A percentile compares a stretch with the other conserved stretches of the same genome.
These are phyloP conservation scores for Zizania latifolia DNA, from an alignment of 176 grass and related monocot species.

Conservation along the genomic window DNA sequence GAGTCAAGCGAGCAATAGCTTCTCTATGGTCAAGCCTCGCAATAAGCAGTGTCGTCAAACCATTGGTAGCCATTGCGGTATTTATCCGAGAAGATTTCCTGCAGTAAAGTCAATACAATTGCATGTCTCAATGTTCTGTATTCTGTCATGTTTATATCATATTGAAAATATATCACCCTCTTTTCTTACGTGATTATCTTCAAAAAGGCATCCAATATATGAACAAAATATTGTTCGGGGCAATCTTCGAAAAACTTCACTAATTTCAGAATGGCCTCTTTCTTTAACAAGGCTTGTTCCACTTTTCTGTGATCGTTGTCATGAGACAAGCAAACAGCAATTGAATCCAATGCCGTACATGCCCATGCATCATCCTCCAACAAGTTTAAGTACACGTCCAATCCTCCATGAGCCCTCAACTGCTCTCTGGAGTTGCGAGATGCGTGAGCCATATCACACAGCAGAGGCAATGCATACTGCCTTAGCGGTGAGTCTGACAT, in stretches of 20 bases:
- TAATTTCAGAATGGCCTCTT: slow-evolving; percentile 78
- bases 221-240: slow-evolving; percentile 88
- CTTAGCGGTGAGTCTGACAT: slow-evolving; percentile 91
- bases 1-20: slow-evolving; percentile 90
- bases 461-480: slow-evolving; percentile 82
- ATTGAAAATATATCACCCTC: slow-evolving; percentile 8
- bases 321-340: slow-evolving; percentile 91
- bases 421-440: slow-evolving; percentile 96
- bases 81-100: slow-evolving; percentile 97
- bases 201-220: slow-evolving; percentile 92
- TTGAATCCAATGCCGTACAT: slow-evolving; percentile 76
- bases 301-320: slow-evolving; percentile 92
- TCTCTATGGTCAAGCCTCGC: slow-evolving; percentile 88
- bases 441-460: slow-evolving; percentile 99
- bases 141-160: not conserved
- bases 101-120: slow-evolving; percentile 26
- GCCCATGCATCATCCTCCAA: slow-evolving; percentile 93
- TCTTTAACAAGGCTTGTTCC: slow-evolving; percentile 86
- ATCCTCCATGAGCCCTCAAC: slow-evolving; percentile 85
- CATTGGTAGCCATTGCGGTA: slow-evolving; percentile 89
- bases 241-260: slow-evolving; percentile 93
- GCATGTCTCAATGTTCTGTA: slow-evolving; percentile 13
- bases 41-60: slow-evolving; percentile 88
- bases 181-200: slow-evolving; percentile 95
- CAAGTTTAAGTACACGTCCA: slow-evolving; percentile 86